A percentile compares a stretch with the other conserved stretches of the same genome.
These are phyloP conservation scores for Hypholoma fasciculare DNA, from an alignment of 768 basidiomycete species.

Conservation along the genomic window DNA sequence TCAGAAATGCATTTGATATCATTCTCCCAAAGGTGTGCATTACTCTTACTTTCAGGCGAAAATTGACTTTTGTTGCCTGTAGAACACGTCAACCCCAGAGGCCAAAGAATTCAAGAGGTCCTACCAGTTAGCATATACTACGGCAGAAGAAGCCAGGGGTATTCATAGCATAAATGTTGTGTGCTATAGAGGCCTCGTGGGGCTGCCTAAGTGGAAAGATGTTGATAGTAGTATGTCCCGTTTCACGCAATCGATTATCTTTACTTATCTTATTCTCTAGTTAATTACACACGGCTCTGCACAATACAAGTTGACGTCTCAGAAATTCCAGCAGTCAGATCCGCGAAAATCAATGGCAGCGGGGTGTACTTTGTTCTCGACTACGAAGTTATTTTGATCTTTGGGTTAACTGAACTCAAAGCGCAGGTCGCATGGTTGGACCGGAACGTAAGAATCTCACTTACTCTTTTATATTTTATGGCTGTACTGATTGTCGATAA, in stretches of 20 bases:
- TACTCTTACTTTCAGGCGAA: neutral
- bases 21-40: no score
- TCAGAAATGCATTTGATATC: slow-evolving; percentile 29
- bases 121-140: slow-evolving; percentile 19
- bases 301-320: slow-evolving; percentile 10
- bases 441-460: slow-evolving; percentile 34
- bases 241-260: no score
- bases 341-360: neutral
- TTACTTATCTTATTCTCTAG: neutral
- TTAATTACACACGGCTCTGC: slow-evolving; percentile 7
- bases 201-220: slow-evolving; percentile 22
- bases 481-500: no score
- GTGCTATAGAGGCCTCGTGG: slow-evolving; percentile 18
- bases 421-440: slow-evolving; percentile 48
- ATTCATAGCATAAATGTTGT: slow-evolving; percentile 8
- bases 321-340: neutral
- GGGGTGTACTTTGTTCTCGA: slow-evolving; percentile 12
- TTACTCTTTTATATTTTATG: neutral
- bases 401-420: slow-evolving; percentile 50
- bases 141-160: slow-evolving; percentile 1
- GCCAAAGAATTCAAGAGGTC: slow-evolving; percentile 35
- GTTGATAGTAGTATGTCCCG: slow-evolving; percentile 1
- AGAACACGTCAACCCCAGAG: slow-evolving; percentile 36
- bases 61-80: slow-evolving; percentile 9
- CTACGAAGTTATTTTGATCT: slow-evolving; percentile 40